These are phyloP conservation scores for Polygonum aviculare DNA, from an alignment of 148 eudicot species.

Conservation along the genomic window DNA sequence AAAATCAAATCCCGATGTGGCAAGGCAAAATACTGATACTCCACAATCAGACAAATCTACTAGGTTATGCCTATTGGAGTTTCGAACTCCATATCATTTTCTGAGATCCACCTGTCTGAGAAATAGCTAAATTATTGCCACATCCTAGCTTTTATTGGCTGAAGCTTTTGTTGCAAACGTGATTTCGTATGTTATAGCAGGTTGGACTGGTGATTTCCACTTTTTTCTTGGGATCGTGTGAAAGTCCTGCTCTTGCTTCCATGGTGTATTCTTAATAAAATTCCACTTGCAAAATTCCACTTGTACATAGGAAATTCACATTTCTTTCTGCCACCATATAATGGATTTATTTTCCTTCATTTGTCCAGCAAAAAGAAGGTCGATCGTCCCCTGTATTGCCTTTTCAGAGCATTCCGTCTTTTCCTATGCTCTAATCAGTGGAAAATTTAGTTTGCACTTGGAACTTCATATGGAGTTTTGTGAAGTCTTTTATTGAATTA, in stretches of 20 bases:
- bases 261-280: background rate
- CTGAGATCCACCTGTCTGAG: background rate
- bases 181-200: background rate
- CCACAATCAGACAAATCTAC: background rate
- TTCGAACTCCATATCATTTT: background rate
- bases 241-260: background rate
- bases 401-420: background rate
- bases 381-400: background rate
- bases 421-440: background rate
- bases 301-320: background rate
- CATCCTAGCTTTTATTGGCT: background rate
- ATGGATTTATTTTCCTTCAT: background rate
- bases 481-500: background rate
- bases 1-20: background rate
- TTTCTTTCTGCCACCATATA: background rate
- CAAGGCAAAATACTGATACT: background rate
- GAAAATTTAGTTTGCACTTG: background rate
- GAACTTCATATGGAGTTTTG: background rate
- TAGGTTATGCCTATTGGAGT: background rate
- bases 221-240: background rate
- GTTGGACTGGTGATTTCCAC: background rate
- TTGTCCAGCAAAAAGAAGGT: background rate
- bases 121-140: background rate
- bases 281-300: background rate
- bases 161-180: background rate